Base-by-base conservation (phyloP, 495 filamentous ascomycete genomes). In the Xylaria cubensis region DNA sequence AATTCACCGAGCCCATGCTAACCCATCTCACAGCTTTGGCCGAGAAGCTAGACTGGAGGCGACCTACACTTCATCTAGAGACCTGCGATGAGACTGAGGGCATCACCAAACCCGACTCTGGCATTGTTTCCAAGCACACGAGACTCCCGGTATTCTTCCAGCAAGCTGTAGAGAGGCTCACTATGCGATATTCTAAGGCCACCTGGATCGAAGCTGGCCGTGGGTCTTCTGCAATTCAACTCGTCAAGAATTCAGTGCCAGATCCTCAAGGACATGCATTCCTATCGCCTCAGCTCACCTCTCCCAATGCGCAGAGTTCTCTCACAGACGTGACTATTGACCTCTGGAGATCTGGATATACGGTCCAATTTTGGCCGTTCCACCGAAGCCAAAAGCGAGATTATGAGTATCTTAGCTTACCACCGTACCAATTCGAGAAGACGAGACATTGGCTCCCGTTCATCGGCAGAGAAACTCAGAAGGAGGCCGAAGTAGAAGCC, bases 341-440 rank as follows among this genome's bases (percentile, higher is more conserved):
- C 17, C 67, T 81, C 7, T 80, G 80, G 80, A 71, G 67, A 24
- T 26, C 53, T 36, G 79, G 70, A 24, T 50, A 67, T 12, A 74
- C 34, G 12, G 74, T 59, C 29, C 70, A 51, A 24, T 65, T n/a
- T 50, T 76, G 55, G 73, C 34, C 70, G 2, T 78, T 76, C 59
- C 71, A 72, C 50, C 41, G 55, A 19, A 24, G 61, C 5, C 67
- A 72, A 34, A 50, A 64, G 42, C 19, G 0, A 17, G 36, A 69
- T 17, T 84, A 84, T 65, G 39, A 62, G 9, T 61, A 48, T 1
- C 3, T 88, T 10, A 55, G 78, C 1, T 79, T 89, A 1, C 88
- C 88, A 5, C 83, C 87, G 0, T 89, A 88, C 62, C 84, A 88
- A 68, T 90, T 90, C 66, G 84, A 88, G 48, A 82, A 83, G 67